Evolutionary conservation across 2,329 filamentous ascomycete species (phyloP).

Genomic region (Hortaea werneckii): DNA sequence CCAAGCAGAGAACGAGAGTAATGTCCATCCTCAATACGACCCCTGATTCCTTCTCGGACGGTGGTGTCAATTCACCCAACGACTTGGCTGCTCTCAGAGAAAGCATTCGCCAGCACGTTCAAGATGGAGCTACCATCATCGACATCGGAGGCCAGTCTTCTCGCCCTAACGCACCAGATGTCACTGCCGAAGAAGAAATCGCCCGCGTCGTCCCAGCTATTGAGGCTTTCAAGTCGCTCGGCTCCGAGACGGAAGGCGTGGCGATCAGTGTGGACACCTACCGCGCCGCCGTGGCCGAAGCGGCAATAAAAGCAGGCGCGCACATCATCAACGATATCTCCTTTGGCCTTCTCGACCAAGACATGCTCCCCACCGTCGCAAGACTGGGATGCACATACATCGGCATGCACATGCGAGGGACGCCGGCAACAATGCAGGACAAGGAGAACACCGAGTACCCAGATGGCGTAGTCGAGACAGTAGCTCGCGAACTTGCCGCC

Average conservation of each 20-base stretch:
- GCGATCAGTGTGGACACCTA: slow-evolving; percentile 89
- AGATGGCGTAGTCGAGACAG: slow-evolving; percentile 52
- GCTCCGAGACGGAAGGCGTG: slow-evolving; percentile 50
- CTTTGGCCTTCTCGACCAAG: slow-evolving; percentile 64
- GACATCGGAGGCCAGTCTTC: slow-evolving; percentile 93
- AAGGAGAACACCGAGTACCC: slow-evolving; percentile 51
- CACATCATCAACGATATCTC: slow-evolving; percentile 95
- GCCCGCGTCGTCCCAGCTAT: slow-evolving; percentile 72
- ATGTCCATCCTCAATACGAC: slow-evolving; percentile 96
- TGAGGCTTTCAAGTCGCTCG: slow-evolving; percentile 54
- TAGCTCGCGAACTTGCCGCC: slow-evolving; percentile 57
- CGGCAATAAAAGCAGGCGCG: slow-evolving; percentile 68
- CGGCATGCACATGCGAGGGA: slow-evolving; percentile 91
- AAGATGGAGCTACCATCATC: slow-evolving; percentile 67
- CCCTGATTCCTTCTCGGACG: slow-evolving; percentile 94
- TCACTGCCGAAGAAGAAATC: slow-evolving; percentile 64
- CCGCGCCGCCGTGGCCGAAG: slow-evolving; percentile 69
- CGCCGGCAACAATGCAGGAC: slow-evolving; percentile 67
- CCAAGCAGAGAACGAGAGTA: slow-evolving; percentile 55
- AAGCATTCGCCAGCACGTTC: slow-evolving; percentile 54
- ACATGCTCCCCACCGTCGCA: slow-evolving; percentile 75
- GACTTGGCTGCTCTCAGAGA: slow-evolving; percentile 42
- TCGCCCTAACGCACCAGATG: slow-evolving; percentile 60
- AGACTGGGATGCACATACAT: slow-evolving; percentile 66
- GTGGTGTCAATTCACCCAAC: slow-evolving; percentile 50